Base-by-base conservation (phyloP, 73 alveolate genomes). In the Breviolum minutum region DNA sequence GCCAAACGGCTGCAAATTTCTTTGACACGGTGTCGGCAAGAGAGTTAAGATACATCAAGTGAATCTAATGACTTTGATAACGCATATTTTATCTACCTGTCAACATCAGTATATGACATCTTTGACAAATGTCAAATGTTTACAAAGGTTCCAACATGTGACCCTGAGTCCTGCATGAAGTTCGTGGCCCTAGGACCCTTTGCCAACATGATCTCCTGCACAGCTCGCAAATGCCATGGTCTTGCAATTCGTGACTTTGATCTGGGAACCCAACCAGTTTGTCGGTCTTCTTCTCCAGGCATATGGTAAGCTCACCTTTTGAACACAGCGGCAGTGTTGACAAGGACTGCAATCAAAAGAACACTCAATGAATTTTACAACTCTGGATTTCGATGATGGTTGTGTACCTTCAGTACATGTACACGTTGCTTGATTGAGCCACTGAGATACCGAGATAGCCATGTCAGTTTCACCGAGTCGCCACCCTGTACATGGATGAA, bases 241-340 rank as follows among this genome's bases (percentile, higher is more conserved):
- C 48, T 8, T 81, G 90, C 87, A 40, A 29, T 30, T 79, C 26
- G 5, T 19, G 66, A 5, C 27, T 30, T 69, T 60, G 48, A 13
- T 7, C 90, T 60, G 22, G 48, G 90, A 81, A 19, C 61, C 87
- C 63, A 68, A 71, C 98, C 98, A 92, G 84, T 80, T 92, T 92
- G 98, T 92, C 98, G 7, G 98, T 92, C 82, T 92, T 92, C 98
- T 92, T 92, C 90, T 92, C 98, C 80, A 92, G 54, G 90, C 98
- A 92, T 24, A 92, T 92, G 77, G 98, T 92, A 26, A 92, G 64
- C 27, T 92, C 90, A 24, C 89, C 98, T 92, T 26, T 40, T 40
- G 54, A 40, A 40, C 54, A 40, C 0, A 40, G 54, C 54, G 54
- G 54, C 54, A 40, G 54, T 40, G 54, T 2, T 2, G 54, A 40